Percentiles rank a stretch among this genome's conserved stretches.
Conservation (phyloP, 2,329 filamentous ascomycete genomes). For the Parastagonospora avenae region DNA sequence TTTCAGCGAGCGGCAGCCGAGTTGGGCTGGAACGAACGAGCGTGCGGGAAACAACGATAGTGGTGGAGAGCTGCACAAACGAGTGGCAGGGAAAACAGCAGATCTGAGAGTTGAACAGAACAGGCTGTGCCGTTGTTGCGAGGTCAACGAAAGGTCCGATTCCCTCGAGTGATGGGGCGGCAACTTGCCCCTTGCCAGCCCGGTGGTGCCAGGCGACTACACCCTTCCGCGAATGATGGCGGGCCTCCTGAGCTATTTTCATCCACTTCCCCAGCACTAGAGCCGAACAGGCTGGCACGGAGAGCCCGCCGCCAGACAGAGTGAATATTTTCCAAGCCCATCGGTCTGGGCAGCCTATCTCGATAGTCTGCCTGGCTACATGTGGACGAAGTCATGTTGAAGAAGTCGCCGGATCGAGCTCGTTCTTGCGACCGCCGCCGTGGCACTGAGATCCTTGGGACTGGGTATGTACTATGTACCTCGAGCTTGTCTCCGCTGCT, state of each 20-base stretch:
- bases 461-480: neutral
- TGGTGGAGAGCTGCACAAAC: constrained; percentile 15
- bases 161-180: constrained; percentile 9
- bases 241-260: constrained; percentile 19
- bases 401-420: neutral
- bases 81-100: constrained; percentile 22
- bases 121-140: constrained; percentile 25
- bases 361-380: neutral
- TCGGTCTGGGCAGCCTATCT: neutral
- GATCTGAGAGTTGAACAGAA: neutral
- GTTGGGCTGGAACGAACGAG: constrained; percentile 18
- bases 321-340: constrained; percentile 6
- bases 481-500: neutral
- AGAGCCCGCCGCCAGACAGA: neutral
- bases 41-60: constrained; percentile 16
- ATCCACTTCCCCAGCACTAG: constrained; percentile 13
- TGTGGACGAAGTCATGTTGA: neutral
- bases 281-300: constrained; percentile 7
- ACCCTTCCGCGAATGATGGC: constrained; percentile 9
- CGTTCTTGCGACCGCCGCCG: neutral
- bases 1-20: constrained; percentile 36
- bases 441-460: neutral
- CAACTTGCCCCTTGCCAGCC: constrained; percentile 10
- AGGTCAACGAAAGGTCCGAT: constrained; percentile 22
- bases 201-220: neutral